Base-by-base conservation (phyloP, 306 rosid species). In the Pyrus bretschneideri region DNA sequence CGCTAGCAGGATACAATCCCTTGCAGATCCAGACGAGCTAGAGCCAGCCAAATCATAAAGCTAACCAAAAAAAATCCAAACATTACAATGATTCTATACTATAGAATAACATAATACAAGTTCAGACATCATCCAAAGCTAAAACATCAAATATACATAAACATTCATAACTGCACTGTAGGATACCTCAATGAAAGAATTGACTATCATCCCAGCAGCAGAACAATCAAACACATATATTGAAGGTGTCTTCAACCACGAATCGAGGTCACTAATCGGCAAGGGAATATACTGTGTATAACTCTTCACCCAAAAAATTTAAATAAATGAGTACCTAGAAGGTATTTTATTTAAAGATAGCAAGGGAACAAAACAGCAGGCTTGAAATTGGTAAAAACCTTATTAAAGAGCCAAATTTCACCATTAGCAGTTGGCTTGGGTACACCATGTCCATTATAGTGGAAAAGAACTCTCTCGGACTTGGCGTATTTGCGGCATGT, bases 191-290 rank as follows among this genome's bases (percentile, higher is more conserved):
- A 67, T 78, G 85, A 96, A 93, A 55, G 94, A 83, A 86, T 93
- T 93, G 31, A 96, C 84, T 83, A 96, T 87, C 89, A 88, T 70
- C 78, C 98, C 98, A 79, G 98, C 98, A 29, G 93, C 98, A 83
- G 99, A 91, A 86, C 99, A 96, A 84, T 96, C 99, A 81, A 96
- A 89, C 70, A 93, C 98, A 79, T 96, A 96, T 78, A 96, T 96
- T 33, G 99, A 96, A 72, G 99, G 98, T 23, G 99, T 93, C 92
- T 86, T 96, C 93, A 96, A 80, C 99, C 99, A 96, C 71, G 98
- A 96, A 82, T 96, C 97, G 64, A 96, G 97, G 62, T 96, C 98
- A 59, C 82, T 85, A 70, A 93, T 86, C 73, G 96, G 97, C 82
- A 96, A 84, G 64, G 99, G 99, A 67, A 96, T 93, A 74, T 96